Conservation (phyloP, 805 yeast species). For the Wickerhamiella domercqiae region DNA sequence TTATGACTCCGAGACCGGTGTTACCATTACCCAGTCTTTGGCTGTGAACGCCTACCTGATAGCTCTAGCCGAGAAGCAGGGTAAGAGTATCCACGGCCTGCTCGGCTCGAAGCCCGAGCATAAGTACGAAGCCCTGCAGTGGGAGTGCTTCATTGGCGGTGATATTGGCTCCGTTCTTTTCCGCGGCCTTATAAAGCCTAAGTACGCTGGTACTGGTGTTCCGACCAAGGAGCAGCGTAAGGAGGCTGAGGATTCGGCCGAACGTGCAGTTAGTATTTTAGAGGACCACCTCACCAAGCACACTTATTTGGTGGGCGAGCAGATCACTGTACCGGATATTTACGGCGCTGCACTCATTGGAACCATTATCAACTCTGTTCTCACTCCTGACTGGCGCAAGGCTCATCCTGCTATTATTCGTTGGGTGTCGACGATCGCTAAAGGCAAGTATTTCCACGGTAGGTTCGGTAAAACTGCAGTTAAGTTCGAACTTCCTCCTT, state of each 20-base stretch:
- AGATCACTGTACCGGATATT: conserved; percentile 49
- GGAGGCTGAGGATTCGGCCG: conserved; percentile 29
- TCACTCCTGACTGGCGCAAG: conserved; percentile 34
- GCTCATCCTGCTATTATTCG: conserved; percentile 47
- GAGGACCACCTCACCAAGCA: conserved; percentile 36
- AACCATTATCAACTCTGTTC: conserved; percentile 5
- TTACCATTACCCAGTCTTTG: conserved; percentile 13
- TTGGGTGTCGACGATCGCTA: conserved; percentile 47
- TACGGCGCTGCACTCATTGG: conserved; percentile 35
- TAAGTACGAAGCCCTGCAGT: conserved; percentile 37
- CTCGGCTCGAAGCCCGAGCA: conserved; percentile 10
- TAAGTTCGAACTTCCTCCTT: conserved; percentile 10
- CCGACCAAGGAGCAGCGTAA: conserved; percentile 65
- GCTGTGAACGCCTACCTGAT: conserved; percentile 16
- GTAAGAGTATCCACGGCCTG: conserved; percentile 14
- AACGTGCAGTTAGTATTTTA: conserved; percentile 16
- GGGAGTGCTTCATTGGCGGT: conserved; percentile 62
- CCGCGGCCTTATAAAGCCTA: conserved; percentile 40
- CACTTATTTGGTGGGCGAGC: conserved; percentile 63
- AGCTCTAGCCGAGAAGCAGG: conserved; percentile 9
- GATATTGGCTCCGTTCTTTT: conserved; percentile 41
- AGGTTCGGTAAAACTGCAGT: conserved; percentile 2
- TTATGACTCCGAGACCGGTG: conserved; percentile 9
- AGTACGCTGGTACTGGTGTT: conserved; percentile 27
- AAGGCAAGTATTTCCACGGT: conserved; percentile 9